Evolutionary conservation across 2,329 filamentous ascomycete species (phyloP), one percentile per base, ranked within the genome.

Genomic region (Calycina marina): DNA sequence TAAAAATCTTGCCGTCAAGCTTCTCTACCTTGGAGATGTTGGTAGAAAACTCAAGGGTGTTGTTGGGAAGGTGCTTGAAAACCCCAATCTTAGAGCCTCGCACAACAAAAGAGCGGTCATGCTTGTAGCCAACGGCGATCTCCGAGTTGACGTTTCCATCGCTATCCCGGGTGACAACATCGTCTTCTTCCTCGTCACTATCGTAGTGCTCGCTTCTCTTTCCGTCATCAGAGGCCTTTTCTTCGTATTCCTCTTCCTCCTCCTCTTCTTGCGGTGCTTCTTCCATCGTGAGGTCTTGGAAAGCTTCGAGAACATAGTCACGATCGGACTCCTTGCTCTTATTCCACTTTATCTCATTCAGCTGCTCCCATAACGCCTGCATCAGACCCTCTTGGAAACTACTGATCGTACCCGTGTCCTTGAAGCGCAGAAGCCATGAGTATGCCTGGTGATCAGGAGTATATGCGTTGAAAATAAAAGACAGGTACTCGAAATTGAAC

Each of bases 391-490:
- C 78, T 53, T 98, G 90, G 54, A 98, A 94, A 16, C 70, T 69
- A 53, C 93, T 85, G 32, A 92, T 65, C 0, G 77, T 76, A 13
- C 72, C 62, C 45, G 85, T 79, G 44, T 93, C 80, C 48, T 79
- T 83, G 62, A 98, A 98, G 10, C 86, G 77, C 20, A 98, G 62
- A 10, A 98, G 69, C 88, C 90, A 98, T 1, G 90, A 98, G 55
- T 86, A 92, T 4, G 90, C 88, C 2, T 80, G 81, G 2, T 86
- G 84, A 55, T 94, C 83, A 20, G 77, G 69, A 10, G 79, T 71
- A 54, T 93, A 96, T 53, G 94, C 85, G 50, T 98, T 98, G 68
- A 98, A 98, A 50, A 98, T 94, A 54, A 96, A 96, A 0, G 88
- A 96, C n/a, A 93, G 66, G 48, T 88, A 96, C 55, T 98, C 90